Conservation (phyloP, 148 eudicot genomes). For the Drosera capensis region DNA sequence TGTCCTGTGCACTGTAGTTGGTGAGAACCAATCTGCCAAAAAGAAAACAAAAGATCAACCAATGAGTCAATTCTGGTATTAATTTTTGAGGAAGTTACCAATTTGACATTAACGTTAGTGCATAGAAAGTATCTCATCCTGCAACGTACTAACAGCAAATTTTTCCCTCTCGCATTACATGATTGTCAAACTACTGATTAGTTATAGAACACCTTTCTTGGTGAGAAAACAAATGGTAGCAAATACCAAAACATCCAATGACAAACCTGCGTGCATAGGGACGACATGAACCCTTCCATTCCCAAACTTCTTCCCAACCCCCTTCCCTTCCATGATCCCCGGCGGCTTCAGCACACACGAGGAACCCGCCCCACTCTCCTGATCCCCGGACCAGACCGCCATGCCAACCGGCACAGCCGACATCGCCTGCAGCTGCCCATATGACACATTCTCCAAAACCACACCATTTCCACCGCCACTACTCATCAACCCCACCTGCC, state of each 20-base stretch:
- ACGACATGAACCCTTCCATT: constrained; percentile 41
- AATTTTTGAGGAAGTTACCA: background rate
- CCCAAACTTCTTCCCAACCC: constrained; percentile 54
- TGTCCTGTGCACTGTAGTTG: constrained; percentile 56
- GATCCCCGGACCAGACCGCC: constrained; percentile 17
- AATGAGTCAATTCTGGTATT: background rate
- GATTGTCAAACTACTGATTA: background rate
- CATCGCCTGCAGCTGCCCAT: constrained; percentile 79
- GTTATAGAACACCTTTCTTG: background rate
- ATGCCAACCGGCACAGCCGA: constrained; percentile 50
- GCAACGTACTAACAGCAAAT: too few relatives aligned
- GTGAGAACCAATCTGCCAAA: constrained; percentile 86
- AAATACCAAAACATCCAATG: too few relatives aligned
- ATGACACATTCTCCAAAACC: constrained; percentile 60
- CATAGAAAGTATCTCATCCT: background rate
- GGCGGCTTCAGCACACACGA: constrained; percentile 56
- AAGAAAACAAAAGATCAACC: constrained; percentile 1
- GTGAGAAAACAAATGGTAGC: constrained; percentile 1
- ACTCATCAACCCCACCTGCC: constrained; percentile 1
- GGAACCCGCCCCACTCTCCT: constrained; percentile 22
- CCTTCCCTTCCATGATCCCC: constrained; percentile 41
- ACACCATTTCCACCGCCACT: constrained; percentile 12
- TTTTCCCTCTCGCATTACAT: too few relatives aligned
- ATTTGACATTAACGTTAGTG: background rate
- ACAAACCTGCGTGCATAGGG: constrained; percentile 69